phyloP scores from a whole-genome alignment of 2,329 filamentous ascomycete genomes.

The Penicillium sp. region DNA sequence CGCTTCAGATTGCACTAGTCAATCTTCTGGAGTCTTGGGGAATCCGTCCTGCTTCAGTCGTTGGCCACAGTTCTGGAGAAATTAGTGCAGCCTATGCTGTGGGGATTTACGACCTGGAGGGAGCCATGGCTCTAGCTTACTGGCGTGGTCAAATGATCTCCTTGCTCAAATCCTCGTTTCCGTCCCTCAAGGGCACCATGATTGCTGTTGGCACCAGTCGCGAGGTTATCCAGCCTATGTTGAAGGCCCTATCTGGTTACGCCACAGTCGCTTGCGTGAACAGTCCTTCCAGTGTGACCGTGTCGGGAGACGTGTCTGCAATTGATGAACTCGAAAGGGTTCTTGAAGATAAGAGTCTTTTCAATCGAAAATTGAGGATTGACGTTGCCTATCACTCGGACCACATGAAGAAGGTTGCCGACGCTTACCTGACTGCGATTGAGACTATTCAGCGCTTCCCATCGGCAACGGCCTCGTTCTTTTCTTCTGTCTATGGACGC shows the following conservation, averaged over 20 bases:
- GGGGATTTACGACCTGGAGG: conserved; percentile 18
- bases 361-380: conserved; percentile 31
- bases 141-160: conserved; percentile 22
- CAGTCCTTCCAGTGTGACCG: conserved; percentile 23
- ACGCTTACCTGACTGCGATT: conserved; percentile 19
- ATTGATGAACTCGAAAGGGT: conserved; percentile 18
- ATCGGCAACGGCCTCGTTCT: conserved; percentile 17
- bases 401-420: conserved; percentile 23
- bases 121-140: conserved; percentile 23
- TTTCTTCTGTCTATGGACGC: conserved; percentile 20
- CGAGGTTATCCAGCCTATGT: conserved; percentile 15
- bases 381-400: conserved; percentile 28
- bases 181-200: conserved; percentile 29
- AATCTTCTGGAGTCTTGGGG: conserved; percentile 21
- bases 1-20: conserved; percentile 21
- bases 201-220: conserved; percentile 28
- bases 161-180: conserved; percentile 18
- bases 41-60: conserved; percentile 16
- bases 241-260: conserved; percentile 16
- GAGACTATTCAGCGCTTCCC: conserved; percentile 14
- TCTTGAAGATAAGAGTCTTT: conserved; percentile 17
- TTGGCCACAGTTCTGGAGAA: conserved; percentile 25
- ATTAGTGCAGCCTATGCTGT: conserved; percentile 25
- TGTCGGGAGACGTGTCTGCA: conserved; percentile 20
- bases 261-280: conserved; percentile 23